These are phyloP conservation scores for Cladophialophora psammophila DNA, from an alignment of 2,329 filamentous ascomycete species.

Conservation along the genomic window DNA sequence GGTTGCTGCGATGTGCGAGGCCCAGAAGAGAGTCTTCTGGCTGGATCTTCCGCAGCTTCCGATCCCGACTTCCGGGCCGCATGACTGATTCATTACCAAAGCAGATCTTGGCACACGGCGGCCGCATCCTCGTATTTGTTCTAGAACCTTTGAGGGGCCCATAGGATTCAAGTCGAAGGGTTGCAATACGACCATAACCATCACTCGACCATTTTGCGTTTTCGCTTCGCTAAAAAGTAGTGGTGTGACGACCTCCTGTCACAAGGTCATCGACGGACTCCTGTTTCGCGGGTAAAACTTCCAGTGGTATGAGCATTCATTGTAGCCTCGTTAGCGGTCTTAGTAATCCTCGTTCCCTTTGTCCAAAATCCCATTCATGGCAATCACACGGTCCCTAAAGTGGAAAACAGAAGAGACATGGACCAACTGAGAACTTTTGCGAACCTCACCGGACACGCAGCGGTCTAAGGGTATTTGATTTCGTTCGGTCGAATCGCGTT, in stretches of 20 bases:
- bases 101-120: neutral
- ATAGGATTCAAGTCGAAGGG: neutral
- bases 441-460: neutral
- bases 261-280: neutral
- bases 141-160: neutral
- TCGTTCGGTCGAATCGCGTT: neutral
- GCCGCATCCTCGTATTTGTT: neutral
- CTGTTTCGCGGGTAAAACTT: neutral
- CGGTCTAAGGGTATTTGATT: neutral
- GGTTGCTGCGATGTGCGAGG: neutral
- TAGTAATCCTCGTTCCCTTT: neutral
- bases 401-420: neutral
- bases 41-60: neutral
- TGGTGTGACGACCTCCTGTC: neutral
- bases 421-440: neutral
- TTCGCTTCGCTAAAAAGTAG: neutral
- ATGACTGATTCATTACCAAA: constrained; percentile 4
- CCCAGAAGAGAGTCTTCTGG: neutral
- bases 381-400: neutral
- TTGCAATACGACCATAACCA: neutral
- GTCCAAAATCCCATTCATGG: neutral
- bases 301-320: neutral
- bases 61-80: neutral
- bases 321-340: neutral
- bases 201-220: neutral